Conservation (phyloP, 2,329 filamentous ascomycete genomes). For the Diplodia scrobiculata region DNA sequence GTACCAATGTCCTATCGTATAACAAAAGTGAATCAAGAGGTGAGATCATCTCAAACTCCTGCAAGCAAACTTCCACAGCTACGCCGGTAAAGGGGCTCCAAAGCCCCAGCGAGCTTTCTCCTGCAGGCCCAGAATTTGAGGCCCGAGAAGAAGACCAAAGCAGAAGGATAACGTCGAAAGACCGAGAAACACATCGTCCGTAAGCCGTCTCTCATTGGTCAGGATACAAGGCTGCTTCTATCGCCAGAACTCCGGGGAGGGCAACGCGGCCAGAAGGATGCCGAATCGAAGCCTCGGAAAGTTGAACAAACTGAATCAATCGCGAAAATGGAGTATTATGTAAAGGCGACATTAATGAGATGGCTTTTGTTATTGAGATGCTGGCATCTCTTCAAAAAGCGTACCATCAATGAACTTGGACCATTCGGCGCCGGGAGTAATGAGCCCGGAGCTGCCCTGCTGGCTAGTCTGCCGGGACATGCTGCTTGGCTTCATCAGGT, state of each 20-base stretch:
- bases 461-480: constrained; percentile 32
- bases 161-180: background rate
- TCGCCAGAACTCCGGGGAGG: background rate
- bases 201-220: background rate
- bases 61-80: background rate
- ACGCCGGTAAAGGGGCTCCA: background rate
- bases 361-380: constrained; percentile 17
- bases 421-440: constrained; percentile 36
- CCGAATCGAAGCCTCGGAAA: background rate
- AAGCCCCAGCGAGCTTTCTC: background rate
- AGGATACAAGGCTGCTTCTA: background rate
- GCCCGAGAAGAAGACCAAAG: background rate
- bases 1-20: constrained; percentile 11
- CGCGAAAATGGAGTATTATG: background rate
- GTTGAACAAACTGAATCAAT: background rate
- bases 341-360: background rate
- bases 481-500: constrained; percentile 24
- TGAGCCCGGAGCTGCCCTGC: constrained; percentile 34
- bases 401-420: constrained; percentile 36
- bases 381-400: constrained; percentile 29
- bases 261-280: background rate
- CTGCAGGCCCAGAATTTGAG: background rate
- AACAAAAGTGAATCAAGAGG: constrained; percentile 6
- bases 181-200: background rate
- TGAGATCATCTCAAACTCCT: background rate